These are phyloP conservation scores for Globisporangium solare DNA, from an alignment of 352 stramenopile genomes.

Conservation along the genomic window DNA sequence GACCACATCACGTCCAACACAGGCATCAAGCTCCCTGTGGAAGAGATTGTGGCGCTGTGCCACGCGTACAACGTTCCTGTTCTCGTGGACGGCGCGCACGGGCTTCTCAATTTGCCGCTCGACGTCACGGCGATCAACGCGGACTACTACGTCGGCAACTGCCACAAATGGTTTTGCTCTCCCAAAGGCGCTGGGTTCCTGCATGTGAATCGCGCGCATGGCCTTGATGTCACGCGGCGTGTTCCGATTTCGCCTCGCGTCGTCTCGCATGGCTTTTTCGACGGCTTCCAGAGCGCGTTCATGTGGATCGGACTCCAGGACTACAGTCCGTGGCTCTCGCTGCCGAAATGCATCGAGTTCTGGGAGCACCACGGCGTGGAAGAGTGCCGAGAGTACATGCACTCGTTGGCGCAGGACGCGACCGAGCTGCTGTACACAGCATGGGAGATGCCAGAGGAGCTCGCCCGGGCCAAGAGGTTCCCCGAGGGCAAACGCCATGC, in stretches of 20 bases:
- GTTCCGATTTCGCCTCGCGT: conserved; percentile 60
- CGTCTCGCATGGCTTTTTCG: conserved; percentile 89
- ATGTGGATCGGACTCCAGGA: conserved; percentile 93
- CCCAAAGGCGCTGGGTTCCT: conserved; percentile 86
- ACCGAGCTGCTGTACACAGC: conserved; percentile 55
- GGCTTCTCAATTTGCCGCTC: conserved; percentile 77
- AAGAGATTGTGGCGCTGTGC: conserved; percentile 66
- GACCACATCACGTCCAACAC: conserved; percentile 95
- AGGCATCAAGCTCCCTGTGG: conserved; percentile 82
- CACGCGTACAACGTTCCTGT: conserved; percentile 48
- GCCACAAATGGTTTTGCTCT: conserved; percentile 94
- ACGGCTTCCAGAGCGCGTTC: conserved; percentile 88
- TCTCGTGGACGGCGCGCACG: conserved; percentile 91
- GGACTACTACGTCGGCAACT: conserved; percentile 93
- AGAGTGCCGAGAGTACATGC: conserved; percentile 57
- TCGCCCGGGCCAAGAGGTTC: conserved; percentile 26
- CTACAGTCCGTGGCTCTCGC: conserved; percentile 82
- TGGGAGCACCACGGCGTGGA: conserved; percentile 61
- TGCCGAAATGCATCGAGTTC: conserved; percentile 83
- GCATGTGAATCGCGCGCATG: conserved; percentile 53
- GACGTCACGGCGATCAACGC: conserved; percentile 60
- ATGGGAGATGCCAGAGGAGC: conserved; percentile 47
- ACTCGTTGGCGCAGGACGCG: conserved; percentile 44
- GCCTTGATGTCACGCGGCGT: conserved; percentile 12
- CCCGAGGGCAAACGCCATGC: conserved; percentile 57